Base-by-base conservation (phyloP, 164 flowering plant genomes). In the Kalanchoe fedtschenkoi region DNA sequence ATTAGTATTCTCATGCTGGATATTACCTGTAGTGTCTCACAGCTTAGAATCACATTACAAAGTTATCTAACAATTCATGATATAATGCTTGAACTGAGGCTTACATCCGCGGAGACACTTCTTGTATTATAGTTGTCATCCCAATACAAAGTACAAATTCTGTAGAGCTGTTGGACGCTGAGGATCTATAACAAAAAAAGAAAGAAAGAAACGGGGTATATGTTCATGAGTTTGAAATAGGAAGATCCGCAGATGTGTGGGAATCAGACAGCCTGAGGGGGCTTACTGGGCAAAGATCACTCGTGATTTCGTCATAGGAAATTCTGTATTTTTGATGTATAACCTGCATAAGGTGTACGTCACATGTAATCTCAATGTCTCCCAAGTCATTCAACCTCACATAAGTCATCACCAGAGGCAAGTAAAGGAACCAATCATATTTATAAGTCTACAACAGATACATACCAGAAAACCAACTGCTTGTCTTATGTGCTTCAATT, bases 81-180 rank as follows among this genome's bases (percentile, higher is more conserved):
- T 51, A 28, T n/a, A 17, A 24, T 26, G 28, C 14, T 51, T 51
- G 11, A 51, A 51, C 21, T 10, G 21, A 51, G 59, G 72, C 87
- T 74, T 80, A 86, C 92, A 65, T 71, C 78, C 16, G 81, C 72
- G 19, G 92, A 84, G 5, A 86, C 92, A 70, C 92, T 86, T 71
- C 80, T 74, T 33, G 92, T 86, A 60, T 86, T 86, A 41, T 86
- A 86, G 65, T 78, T 84, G 66, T 82, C 89, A 65, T 86, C 92
- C 89, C 89, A 84, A 74, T 86, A 86, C 21, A 86, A 65, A 2
- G 89, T 82, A 59, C 92, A 86, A 66, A 86, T 84, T 84, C 92
- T 77, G 57, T 86, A 84, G 60, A 86, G 79, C 68, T 86, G 92
- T 77, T 86, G 92, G 15, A 86, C 92, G 65, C 89, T 86, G 53